Percentiles rank a stretch among this genome's conserved stretches.
Conservation (phyloP, 768 basidiomycete species). For the Calocera viscosa region DNA sequence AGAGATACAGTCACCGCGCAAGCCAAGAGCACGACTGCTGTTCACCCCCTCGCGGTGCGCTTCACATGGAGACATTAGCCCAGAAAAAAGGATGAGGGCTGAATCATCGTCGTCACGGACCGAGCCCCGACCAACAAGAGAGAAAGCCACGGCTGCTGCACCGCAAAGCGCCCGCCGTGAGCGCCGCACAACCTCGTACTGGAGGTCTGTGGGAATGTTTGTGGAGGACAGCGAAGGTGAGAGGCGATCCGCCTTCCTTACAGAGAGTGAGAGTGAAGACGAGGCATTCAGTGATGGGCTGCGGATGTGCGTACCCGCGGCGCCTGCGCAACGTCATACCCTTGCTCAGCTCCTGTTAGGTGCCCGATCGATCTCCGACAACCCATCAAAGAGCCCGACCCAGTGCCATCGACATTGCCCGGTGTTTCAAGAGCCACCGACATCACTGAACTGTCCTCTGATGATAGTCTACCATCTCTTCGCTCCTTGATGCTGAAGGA, state of each 20-base stretch:
- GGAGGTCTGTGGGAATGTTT: background rate
- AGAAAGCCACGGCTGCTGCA: background rate
- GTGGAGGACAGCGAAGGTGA: background rate
- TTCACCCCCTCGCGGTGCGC: background rate
- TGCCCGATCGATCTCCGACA: too few relatives aligned
- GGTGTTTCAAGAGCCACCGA: background rate
- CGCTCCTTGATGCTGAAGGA: background rate
- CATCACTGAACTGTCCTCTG: background rate
- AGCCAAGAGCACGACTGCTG: background rate
- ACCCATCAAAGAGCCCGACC: too few relatives aligned
- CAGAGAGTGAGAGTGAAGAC: background rate
- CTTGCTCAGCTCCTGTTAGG: background rate
- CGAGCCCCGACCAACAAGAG: background rate
- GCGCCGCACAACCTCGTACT: background rate
- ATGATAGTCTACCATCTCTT: background rate
- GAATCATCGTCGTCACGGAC: background rate
- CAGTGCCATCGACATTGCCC: background rate
- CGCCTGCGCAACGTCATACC: background rate
- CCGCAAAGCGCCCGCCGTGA: background rate
- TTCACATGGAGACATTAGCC: background rate
- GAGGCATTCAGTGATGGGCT: background rate
- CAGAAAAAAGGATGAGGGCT: background rate
- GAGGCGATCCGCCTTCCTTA: background rate
- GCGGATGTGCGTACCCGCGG: background rate
- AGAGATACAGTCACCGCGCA: background rate